Conservation (phyloP, 257 asterid species). For the Thymus quinquecostatus region DNA sequence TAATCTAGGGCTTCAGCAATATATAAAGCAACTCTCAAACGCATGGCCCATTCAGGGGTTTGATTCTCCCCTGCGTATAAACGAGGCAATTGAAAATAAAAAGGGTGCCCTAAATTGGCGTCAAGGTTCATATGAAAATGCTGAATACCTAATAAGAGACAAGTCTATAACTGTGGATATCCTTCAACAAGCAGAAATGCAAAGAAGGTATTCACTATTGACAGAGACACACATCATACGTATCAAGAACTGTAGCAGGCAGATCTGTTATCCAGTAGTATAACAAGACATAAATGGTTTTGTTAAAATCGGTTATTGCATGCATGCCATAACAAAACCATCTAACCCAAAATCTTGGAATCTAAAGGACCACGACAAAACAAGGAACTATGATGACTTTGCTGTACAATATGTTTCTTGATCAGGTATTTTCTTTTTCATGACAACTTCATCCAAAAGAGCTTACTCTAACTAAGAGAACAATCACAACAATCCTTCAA, state of each 20-base stretch:
- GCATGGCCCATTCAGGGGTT: conserved; percentile 99
- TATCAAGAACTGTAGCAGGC: neutral
- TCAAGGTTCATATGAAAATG: neutral
- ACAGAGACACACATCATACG: neutral
- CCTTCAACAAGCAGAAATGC: neutral
- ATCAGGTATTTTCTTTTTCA: neutral
- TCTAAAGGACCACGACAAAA: conserved; percentile 7
- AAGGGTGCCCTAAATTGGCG: conserved; percentile 18
- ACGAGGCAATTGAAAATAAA: conserved; percentile 20
- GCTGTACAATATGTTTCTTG: conserved; percentile 5
- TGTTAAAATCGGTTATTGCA: conserved; percentile 13
- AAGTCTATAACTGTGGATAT: neutral
- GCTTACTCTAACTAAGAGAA: conserved; percentile 15
- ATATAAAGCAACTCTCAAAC: conserved; percentile 89
- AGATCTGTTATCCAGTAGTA: conserved; percentile 5
- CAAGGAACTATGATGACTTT: conserved; percentile 9
- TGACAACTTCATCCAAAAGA: conserved; percentile 7
- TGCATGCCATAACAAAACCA: neutral
- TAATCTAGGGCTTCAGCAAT: conserved; percentile 96
- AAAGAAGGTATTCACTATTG: conserved; percentile 4
- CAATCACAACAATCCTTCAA: conserved; percentile 8
- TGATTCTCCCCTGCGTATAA: conserved; percentile 85
- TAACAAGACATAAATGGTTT: neutral
- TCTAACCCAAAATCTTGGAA: neutral
- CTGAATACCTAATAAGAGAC: conserved; percentile 1